phyloP scores from a whole-genome alignment of 1,284 basidiomycete genomes.

The Volvariella surrecta region DNA sequence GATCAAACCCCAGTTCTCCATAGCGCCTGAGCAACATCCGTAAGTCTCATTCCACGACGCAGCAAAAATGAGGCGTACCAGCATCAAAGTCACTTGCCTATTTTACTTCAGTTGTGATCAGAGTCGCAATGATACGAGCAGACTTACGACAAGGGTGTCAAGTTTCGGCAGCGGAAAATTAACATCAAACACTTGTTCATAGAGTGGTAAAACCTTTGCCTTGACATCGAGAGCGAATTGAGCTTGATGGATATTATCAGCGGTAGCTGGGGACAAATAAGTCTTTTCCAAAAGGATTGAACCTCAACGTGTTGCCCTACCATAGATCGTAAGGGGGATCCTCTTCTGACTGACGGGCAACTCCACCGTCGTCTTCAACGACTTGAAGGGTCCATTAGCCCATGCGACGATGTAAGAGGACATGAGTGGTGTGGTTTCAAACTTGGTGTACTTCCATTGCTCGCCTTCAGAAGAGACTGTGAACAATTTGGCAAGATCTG shows the following conservation, averaged over 20 bases:
- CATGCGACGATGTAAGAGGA: constrained; percentile 90
- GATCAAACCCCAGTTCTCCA: constrained; percentile 97
- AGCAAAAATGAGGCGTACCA: constrained; percentile 35
- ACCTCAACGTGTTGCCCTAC: constrained; percentile 24
- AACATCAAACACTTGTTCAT: constrained; percentile 88
- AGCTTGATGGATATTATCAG: constrained; percentile 78
- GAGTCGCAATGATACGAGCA: neutral
- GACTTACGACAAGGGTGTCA: constrained; percentile 72
- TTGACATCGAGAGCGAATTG: constrained; percentile 88
- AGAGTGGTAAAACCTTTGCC: constrained; percentile 80
- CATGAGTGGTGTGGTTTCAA: constrained; percentile 75
- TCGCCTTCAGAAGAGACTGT: constrained; percentile 26
- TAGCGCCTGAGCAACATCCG: constrained; percentile 50
- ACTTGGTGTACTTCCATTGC: constrained; percentile 78
- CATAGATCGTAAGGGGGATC: constrained; percentile 82
- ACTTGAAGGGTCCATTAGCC: constrained; percentile 79
- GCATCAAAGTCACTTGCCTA: constrained; percentile 84
- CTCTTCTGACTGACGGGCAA: constrained; percentile 79
- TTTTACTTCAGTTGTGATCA: neutral
- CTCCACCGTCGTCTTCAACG: constrained; percentile 70
- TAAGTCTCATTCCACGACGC: too few species aligned
- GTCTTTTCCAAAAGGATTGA: constrained; percentile 4
- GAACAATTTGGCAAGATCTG: constrained; percentile 24
- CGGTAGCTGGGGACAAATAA: constrained; percentile 49
- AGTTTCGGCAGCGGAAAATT: constrained; percentile 94